These are phyloP conservation scores for Xylaria nigripes DNA, from an alignment of 495 filamentous ascomycete species.

Conservation along the genomic window DNA sequence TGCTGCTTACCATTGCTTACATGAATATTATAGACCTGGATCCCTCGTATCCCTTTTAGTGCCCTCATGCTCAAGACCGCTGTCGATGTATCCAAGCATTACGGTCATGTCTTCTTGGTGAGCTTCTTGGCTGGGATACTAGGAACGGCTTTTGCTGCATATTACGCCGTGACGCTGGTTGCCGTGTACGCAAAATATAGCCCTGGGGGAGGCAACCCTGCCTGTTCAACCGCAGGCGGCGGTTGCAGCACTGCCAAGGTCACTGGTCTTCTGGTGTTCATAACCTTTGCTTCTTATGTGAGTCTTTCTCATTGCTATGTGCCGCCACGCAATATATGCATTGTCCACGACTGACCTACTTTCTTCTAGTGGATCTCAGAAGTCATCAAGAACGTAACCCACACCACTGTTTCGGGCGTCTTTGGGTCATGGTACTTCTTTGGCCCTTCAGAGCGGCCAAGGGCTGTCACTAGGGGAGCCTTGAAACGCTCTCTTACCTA, in stretches of 20 bases:
- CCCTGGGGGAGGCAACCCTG: constrained; percentile 55
- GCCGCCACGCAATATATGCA: not conserved
- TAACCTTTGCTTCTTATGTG: constrained; percentile 58
- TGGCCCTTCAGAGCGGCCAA: constrained; percentile 54
- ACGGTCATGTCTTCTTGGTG: constrained; percentile 81
- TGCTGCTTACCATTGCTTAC: not conserved
- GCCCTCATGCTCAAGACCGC: constrained; percentile 81
- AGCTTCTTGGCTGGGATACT: constrained; percentile 70
- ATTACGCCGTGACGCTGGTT: constrained; percentile 52
- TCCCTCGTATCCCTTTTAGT: constrained; percentile 78
- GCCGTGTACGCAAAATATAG: constrained; percentile 73
- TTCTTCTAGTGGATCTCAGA: constrained; percentile 80
- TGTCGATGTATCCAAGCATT: constrained; percentile 75
- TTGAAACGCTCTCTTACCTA: constrained; percentile 73
- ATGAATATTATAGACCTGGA: constrained; percentile 58
- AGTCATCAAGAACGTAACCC: constrained; percentile 85
- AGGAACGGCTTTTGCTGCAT: constrained; percentile 63
- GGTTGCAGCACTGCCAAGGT: constrained; percentile 70
- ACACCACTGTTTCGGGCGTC: constrained; percentile 77
- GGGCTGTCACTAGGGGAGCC: constrained; percentile 66
- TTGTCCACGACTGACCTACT: not conserved
- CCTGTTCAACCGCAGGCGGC: constrained; percentile 53
- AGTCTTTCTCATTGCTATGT: not conserved
- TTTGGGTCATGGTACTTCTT: constrained; percentile 94
- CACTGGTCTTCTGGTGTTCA: constrained; percentile 74